These are phyloP conservation scores for Ustilago trichophora DNA, from an alignment of 1,284 basidiomycete genomes.

Conservation along the genomic window DNA sequence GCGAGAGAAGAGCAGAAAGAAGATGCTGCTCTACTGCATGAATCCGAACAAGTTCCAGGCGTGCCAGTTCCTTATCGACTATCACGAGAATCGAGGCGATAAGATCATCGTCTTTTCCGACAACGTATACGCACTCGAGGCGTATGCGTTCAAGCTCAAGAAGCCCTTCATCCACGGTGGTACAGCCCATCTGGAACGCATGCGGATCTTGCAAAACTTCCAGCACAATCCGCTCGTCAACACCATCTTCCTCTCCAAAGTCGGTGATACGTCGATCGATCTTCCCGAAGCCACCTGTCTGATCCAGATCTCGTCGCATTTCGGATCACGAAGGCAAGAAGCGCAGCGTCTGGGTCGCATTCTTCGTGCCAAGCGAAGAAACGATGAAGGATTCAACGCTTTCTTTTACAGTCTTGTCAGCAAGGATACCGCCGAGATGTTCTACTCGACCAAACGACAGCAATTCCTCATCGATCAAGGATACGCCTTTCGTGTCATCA, in stretches of 20 bases:
- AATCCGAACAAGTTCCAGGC: slow-evolving; percentile 99
- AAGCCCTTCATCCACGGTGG: slow-evolving; percentile 97
- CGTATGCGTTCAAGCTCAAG: slow-evolving; percentile 91
- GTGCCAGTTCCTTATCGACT: slow-evolving; percentile 97
- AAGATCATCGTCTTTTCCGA: slow-evolving; percentile 99
- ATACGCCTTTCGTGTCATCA: slow-evolving; percentile 99
- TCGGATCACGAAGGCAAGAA: slow-evolving; percentile 96
- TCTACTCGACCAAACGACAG: slow-evolving; percentile 97
- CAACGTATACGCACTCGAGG: slow-evolving; percentile 96
- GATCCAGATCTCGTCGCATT: slow-evolving; percentile 99
- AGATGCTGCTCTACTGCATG: slow-evolving; percentile 98
- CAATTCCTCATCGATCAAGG: slow-evolving; percentile 99
- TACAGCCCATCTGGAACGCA: slow-evolving; percentile 92
- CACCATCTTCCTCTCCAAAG: slow-evolving; percentile 98
- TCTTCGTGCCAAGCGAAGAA: slow-evolving; percentile 92
- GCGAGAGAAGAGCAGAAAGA: slow-evolving; percentile 87
- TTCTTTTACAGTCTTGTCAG: slow-evolving; percentile 99
- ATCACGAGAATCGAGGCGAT: slow-evolving; percentile 96
- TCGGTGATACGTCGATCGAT: slow-evolving; percentile 99
- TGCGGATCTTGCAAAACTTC: slow-evolving; percentile 93
- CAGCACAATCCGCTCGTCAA: slow-evolving; percentile 93
- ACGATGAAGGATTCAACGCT: slow-evolving; percentile 99
- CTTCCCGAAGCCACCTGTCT: slow-evolving; percentile 98
- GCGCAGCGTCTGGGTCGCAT: slow-evolving; percentile 94
- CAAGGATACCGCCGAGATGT: slow-evolving; percentile 99